Conservation (phyloP, 179 eudicot genomes). For the Patellifolia procumbens region DNA sequence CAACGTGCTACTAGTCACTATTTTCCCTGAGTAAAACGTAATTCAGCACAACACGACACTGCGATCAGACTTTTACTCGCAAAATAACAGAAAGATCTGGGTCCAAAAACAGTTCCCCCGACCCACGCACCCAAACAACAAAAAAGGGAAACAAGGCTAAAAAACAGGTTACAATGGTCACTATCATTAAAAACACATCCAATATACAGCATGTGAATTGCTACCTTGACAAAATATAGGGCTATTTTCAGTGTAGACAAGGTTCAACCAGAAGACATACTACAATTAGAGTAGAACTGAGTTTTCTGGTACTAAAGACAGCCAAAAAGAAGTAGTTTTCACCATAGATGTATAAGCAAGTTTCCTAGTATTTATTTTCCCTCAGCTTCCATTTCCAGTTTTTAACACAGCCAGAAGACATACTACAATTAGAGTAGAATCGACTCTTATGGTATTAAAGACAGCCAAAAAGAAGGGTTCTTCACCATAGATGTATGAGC, state of each 20-base stretch:
- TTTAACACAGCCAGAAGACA: too few relatives aligned
- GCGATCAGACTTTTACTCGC: too few relatives aligned
- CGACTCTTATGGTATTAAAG: background rate
- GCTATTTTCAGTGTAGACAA: background rate
- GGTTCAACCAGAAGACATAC: constrained; percentile 1
- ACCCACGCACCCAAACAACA: background rate
- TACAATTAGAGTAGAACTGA: background rate
- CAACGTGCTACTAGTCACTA: background rate
- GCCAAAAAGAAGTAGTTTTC: too few relatives aligned
- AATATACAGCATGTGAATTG: constrained; percentile 6
- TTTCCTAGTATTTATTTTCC: too few relatives aligned
- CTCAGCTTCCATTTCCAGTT: too few relatives aligned
- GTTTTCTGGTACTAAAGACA: background rate
- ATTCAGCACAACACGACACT: background rate
- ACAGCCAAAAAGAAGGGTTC: background rate
- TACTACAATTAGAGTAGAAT: too few relatives aligned
- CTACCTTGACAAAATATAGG: constrained; percentile 5
- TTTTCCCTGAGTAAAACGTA: background rate
- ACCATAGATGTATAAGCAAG: too few relatives aligned
- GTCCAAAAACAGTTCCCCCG: background rate
- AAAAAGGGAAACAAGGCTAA: background rate
- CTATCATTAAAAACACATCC: background rate
- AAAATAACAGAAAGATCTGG: too few relatives aligned
- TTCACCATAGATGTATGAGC: background rate
- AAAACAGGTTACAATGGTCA: background rate